Base-by-base conservation (phyloP, 2,329 filamentous ascomycete species). In the Neoscytalidium dimidiatum region DNA sequence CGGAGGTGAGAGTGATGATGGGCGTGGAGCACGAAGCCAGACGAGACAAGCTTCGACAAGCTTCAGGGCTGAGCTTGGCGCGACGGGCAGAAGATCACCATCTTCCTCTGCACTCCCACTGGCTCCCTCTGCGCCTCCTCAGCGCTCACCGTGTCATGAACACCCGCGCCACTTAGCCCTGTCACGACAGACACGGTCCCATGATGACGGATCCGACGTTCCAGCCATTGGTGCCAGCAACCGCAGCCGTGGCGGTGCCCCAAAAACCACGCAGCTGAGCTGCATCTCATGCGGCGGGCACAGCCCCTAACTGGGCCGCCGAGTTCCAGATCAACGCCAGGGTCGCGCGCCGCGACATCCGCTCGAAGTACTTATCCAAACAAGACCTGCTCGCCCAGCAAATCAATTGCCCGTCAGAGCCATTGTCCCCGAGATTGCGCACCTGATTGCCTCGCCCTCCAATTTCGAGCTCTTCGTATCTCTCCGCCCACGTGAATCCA, bases 271-370 rank as follows among this genome's bases (percentile, higher is more conserved):
- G 35, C 53, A 52, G 49, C 49, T n/a, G 14, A n/a, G 21, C 38
- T 41, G 38, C 9, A 13, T 14, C 38, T n/a, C 21, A 26, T 26
- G 11, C 19, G 2, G 46, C n/a, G 17, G 28, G 46, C 46, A 28
- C 46, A 49, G 46, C 21, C 46, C 29, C 48, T 23, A 6, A 29
- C 28, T 13, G 17, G 14, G 11, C 28, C 26, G 17, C 11, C 29
- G 17, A 19, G 49, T 19, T 38, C 38, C 56, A 31, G 56, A 58
- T 44, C 56, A 28, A 21, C 56, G 56, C 56, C 38, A 46, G 56
- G 56, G 28, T 60, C 38, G 13, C 38, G 28, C 38, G 56, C 56
- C 56, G 56, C 56, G 38, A 60, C 56, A 60, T 60, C 56, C 56
- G 41, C 14, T 21, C 33, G 11, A 17, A 1, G 6, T 31, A 17